Evolutionary conservation across 805 yeast genomes (phyloP), one percentile per base, ranked within the genome.

Genomic region (Wickerhamiella azyma): DNA sequence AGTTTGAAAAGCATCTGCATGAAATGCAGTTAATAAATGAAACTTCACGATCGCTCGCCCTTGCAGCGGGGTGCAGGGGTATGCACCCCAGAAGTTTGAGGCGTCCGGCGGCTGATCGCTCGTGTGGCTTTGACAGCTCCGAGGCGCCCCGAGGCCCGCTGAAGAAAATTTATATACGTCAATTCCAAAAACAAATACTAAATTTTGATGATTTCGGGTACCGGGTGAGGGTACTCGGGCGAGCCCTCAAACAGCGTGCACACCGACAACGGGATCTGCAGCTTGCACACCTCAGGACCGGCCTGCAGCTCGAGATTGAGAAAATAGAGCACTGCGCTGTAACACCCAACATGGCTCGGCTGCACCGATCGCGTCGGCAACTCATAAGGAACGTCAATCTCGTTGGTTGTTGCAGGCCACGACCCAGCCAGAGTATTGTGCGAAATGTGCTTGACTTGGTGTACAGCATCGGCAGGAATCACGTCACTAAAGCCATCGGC

Each of bases 331-430:
- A 46, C 46, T 2, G 49, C 49, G 4, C 43, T 26, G 30, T 14
- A 46, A 17, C 49, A 46, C 21, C 49, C 43, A 6, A 38, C 44
- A 21, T 37, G 43, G 21, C 45, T 40, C 2, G 49, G 49, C 19
- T 19, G 30, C 38, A 46, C 14, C 7, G 26, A 7, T 11, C 37
- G 24, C 13, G 26, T 24, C 13, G 49, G 46, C 18, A 41, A 16
- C 26, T 37, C 42, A 39, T 41, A 46, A 13, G 49, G 46, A 5
- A 46, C 38, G 13, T 40, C 41, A 18, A 46, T 37, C 26, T 29
- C 41, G n/a, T 36, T 32, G 2, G 24, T 33, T 5, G 38, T 33
- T 18, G 44, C 41, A 8, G 37, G 26, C 45, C 48, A 46, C 16
- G 24, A 28, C 5, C 40, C 44, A 38, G 26, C 37, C 3, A 42